Conservation (phyloP, 2,329 filamentous ascomycete species). For the Aspergillus hiratsukae region DNA sequence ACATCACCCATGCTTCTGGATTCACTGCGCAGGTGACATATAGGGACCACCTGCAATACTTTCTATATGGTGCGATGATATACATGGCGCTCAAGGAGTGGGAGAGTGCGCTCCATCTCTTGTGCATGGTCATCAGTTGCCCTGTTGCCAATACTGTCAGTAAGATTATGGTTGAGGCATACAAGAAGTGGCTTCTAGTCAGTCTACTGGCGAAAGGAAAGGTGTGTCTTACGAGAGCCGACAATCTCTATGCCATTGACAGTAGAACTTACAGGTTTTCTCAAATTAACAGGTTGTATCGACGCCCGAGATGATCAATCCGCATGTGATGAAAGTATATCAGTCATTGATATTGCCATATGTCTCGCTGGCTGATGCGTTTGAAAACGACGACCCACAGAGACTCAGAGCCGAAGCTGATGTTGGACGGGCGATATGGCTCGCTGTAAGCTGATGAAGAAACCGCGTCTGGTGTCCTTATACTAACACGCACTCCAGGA, state of each 20-base stretch:
- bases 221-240: slow-evolving; percentile 25
- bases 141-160: slow-evolving; percentile 62
- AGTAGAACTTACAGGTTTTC: slow-evolving; percentile 2
- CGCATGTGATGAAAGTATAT: slow-evolving; percentile 53
- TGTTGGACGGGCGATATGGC: slow-evolving; percentile 57
- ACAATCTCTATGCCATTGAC: background rate
- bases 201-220: slow-evolving; percentile 67
- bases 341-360: slow-evolving; percentile 64
- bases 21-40: slow-evolving; percentile 39
- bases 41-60: slow-evolving; percentile 57
- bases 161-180: slow-evolving; percentile 79
- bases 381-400: slow-evolving; percentile 55
- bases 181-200: slow-evolving; percentile 85
- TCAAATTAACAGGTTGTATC: slow-evolving; percentile 35
- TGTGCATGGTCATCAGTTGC: slow-evolving; percentile 63
- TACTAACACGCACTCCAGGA: slow-evolving; percentile 46
- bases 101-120: slow-evolving; percentile 57
- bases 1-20: slow-evolving; percentile 34
- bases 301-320: slow-evolving; percentile 55
- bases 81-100: slow-evolving; percentile 60
- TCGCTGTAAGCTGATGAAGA: slow-evolving; percentile 41
- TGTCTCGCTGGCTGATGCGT: slow-evolving; percentile 63
- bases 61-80: slow-evolving; percentile 60
- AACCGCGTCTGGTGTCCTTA: background rate
- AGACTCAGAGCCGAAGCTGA: slow-evolving; percentile 63